These are phyloP conservation scores for Fusarium tupiense DNA, from an alignment of 2,329 filamentous ascomycete species.

Conservation along the genomic window DNA sequence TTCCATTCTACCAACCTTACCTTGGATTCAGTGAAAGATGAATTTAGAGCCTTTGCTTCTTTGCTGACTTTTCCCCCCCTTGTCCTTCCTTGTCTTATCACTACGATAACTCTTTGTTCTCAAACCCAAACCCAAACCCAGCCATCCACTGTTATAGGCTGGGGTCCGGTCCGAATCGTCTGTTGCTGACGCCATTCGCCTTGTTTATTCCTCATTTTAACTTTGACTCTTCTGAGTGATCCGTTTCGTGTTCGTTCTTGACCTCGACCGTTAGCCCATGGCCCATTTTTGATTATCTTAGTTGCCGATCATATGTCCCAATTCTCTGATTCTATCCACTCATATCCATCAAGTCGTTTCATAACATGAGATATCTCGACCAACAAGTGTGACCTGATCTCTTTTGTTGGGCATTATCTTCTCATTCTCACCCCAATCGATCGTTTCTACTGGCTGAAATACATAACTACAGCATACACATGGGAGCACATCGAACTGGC, in stretches of 20 bases:
- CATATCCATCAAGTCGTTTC: neutral
- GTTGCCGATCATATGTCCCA: conserved; percentile 1
- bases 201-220: conserved; percentile 5
- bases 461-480: neutral
- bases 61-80: neutral
- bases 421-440: neutral
- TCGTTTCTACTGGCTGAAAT: neutral
- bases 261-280: conserved; percentile 11
- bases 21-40: neutral
- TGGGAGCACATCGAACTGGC: neutral
- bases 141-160: neutral
- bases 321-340: neutral
- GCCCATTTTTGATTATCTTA: conserved; percentile 30
- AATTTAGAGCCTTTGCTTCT: neutral
- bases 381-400: neutral
- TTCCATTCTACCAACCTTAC: neutral
- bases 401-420: neutral
- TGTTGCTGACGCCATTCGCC: conserved; percentile 34
- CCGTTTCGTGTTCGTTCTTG: conserved; percentile 16
- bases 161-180: neutral
- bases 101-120: neutral
- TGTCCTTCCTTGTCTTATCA: neutral
- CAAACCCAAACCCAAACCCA: neutral
- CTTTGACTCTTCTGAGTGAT: neutral
- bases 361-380: neutral